phyloP scores from a whole-genome alignment of 768 basidiomycete species.

The Polyporus arcularius region DNA sequence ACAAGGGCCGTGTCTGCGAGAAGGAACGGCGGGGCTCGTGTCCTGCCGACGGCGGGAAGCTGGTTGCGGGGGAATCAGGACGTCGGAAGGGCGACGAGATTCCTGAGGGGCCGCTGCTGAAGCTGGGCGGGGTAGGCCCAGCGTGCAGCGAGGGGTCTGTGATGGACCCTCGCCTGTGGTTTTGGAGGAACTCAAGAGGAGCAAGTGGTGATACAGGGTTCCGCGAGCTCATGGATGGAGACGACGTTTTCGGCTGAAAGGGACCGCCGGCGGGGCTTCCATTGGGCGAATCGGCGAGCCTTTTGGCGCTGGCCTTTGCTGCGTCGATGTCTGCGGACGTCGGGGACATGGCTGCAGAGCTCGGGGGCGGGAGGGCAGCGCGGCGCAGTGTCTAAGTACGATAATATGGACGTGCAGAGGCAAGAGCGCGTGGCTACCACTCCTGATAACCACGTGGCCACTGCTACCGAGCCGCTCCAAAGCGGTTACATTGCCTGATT shows the following conservation, averaged over 20 bases:
- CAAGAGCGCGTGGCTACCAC: conserved; percentile 23
- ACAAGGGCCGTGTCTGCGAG: conserved; percentile 55
- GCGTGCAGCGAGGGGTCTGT: conserved; percentile 82
- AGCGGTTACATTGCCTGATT: conserved; percentile 21
- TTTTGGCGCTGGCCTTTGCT: conserved; percentile 6
- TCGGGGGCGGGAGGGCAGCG: conserved; percentile 12
- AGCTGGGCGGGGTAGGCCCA: conserved; percentile 31
- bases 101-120: conserved; percentile 16
- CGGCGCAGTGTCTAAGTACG: conserved; percentile 20
- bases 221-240: conserved; percentile 36
- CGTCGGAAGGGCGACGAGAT: conserved; percentile 26
- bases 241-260: conserved; percentile 29
- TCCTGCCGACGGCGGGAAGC: conserved; percentile 20
- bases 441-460: conserved; percentile 23
- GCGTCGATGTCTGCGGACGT: conserved; percentile 11
- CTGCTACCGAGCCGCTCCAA: conserved; percentile 16
- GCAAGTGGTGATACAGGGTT: conserved; percentile 64
- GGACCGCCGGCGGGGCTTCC: conserved; percentile 23
- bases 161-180: conserved; percentile 80
- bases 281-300: conserved; percentile 17
- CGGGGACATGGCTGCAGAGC: conserved; percentile 10
- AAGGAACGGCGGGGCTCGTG: conserved; percentile 36
- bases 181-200: conserved; percentile 78
- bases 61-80: conserved; percentile 23
- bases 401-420: conserved; percentile 19